Base-by-base conservation (phyloP, 208 protist species). In the Leishmania amazonensis region DNA sequence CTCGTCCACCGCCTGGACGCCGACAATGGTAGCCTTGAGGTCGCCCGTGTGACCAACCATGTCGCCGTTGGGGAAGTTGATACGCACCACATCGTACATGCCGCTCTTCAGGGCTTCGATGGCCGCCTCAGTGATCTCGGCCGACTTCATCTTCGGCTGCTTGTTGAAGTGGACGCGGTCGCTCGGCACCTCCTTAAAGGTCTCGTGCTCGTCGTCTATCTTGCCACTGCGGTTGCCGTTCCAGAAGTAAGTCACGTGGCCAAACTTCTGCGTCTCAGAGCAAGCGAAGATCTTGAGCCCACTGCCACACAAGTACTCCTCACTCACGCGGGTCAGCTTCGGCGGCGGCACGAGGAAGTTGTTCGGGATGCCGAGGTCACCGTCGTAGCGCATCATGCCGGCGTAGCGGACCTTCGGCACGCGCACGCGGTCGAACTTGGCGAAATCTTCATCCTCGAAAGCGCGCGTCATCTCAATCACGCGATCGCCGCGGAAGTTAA, bases 31-130 rank as follows among this genome's bases (percentile, higher is more conserved):
- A 76, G 96, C 95, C 24, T 83, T 83, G 71, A 99, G 83, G 79
- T 98, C 94, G 68, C 98, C 98, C 45, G 97, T 99, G 96, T 99
- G 98, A 76, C 98, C 98, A 65, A 99, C 98, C 98, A 99, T 99
- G 79, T 99, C 98, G 64, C 93, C 91, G 87, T 99, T 99, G 71
- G 98, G 96, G 80, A 95, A 98, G 92, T 99, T 99, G 83, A 98
- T 93, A 79, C 98, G 95, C 49, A 99, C 87, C 49, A 98, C 85
- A 81, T 98, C 94, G 91, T 97, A 98, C 83, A 95, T 93, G 76
- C 90, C 91, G 82, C 89, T 96, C 86, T 94, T 91, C 54, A 99
- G 85, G 15, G 98, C 98, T 75, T 95, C 96, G 79, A 98, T 95
- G 28, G 96, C 83, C 35, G 84, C 81, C 51, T 92, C 93, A 24